Evolutionary conservation across 768 basidiomycete genomes (phyloP).

Genomic region (Leccinum ochraceum): DNA sequence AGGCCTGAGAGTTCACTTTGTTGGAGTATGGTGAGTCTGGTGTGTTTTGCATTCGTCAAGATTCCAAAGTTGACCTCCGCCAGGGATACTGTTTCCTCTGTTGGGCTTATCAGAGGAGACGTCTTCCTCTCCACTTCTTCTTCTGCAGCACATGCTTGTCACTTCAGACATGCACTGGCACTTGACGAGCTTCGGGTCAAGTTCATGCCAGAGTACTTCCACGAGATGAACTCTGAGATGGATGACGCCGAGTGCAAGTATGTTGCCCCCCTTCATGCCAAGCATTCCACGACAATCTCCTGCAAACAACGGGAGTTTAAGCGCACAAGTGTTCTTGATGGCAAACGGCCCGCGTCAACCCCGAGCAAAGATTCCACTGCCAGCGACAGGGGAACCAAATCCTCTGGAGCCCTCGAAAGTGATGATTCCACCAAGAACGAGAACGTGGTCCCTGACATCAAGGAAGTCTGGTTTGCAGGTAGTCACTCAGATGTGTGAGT

Average conservation of each 20-base stretch:
- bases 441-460: slow-evolving; percentile 34
- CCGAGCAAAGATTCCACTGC: background rate
- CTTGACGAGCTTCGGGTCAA: slow-evolving; percentile 65
- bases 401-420: background rate
- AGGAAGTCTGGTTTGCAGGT: slow-evolving; percentile 71
- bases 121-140: slow-evolving; percentile 56
- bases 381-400: slow-evolving; percentile 30
- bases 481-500: slow-evolving; percentile 39
- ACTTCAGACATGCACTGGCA: slow-evolving; percentile 64
- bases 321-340: background rate
- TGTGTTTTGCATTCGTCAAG: background rate
- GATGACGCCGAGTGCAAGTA: slow-evolving; percentile 16
- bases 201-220: slow-evolving; percentile 49
- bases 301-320: background rate
- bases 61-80: background rate
- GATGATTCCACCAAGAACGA: background rate
- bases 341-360: background rate
- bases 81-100: slow-evolving; percentile 71
- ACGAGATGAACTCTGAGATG: slow-evolving; percentile 29
- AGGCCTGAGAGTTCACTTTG: slow-evolving; percentile 47
- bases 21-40: slow-evolving; percentile 49
- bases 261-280: background rate
- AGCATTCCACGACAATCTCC: background rate
- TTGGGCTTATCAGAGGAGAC: slow-evolving; percentile 50
- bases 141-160: slow-evolving; percentile 53